Evolutionary conservation across 495 filamentous ascomycete genomes (phyloP).

Genomic region (Lepraria neglecta): DNA sequence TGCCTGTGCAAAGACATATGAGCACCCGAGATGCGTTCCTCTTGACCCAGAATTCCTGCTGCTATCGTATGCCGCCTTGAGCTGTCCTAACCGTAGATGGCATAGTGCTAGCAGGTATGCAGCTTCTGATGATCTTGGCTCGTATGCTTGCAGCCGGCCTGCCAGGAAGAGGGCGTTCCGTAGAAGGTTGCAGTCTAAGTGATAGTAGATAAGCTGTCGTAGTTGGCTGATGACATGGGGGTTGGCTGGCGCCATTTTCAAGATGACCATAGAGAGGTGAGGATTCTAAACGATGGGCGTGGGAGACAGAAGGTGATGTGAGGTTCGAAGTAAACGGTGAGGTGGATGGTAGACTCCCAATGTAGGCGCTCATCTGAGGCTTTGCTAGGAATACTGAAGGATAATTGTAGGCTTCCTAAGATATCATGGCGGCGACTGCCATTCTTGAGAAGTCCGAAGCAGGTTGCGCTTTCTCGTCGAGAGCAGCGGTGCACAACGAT

Average conservation of each 20-base stretch:
- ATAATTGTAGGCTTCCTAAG: conserved; percentile 2
- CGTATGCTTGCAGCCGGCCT: conserved; percentile 75
- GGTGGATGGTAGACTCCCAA: neutral
- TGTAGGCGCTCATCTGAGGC: conserved; percentile 15
- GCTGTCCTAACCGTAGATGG: conserved; percentile 72
- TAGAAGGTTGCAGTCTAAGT: conserved; percentile 83
- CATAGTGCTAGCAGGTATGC: conserved; percentile 77
- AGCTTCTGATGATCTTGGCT: conserved; percentile 70
- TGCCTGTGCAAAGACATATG: conserved; percentile 85
- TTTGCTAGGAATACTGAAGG: conserved; percentile 14
- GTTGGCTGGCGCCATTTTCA: conserved; percentile 64
- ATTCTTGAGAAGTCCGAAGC: neutral
- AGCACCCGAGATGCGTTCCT: conserved; percentile 75
- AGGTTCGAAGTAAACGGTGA: conserved; percentile 9
- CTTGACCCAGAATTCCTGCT: conserved; percentile 56
- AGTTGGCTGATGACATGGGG: conserved; percentile 65
- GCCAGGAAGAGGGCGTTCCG: conserved; percentile 89
- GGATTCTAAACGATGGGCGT: neutral
- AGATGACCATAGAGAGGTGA: conserved; percentile 13
- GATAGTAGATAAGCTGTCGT: conserved; percentile 80
- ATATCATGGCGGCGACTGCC: neutral
- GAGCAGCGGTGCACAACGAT: neutral
- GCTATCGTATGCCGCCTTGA: conserved; percentile 66
- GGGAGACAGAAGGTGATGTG: conserved; percentile 8
- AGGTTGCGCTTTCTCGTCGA: conserved; percentile 10